Evolutionary conservation across 495 filamentous ascomycete genomes (phyloP), one percentile per base, ranked within the genome.

Genomic region (Lasiosphaeria ovina): DNA sequence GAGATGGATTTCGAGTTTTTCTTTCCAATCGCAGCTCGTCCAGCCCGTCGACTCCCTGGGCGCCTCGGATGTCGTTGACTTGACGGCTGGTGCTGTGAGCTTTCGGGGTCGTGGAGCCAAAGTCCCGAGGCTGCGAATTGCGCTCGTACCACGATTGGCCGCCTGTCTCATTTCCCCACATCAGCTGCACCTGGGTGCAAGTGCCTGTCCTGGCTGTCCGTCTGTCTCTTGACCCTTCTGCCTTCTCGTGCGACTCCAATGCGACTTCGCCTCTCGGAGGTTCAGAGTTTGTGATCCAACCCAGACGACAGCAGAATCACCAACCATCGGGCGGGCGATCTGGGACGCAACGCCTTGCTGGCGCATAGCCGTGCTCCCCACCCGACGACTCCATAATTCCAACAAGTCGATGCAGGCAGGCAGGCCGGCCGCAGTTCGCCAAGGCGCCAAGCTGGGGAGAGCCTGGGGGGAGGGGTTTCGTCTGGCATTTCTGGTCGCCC

Each of bases 81-180:
- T 24, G 24, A 24, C 24, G 24, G 47, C 47, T 50, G 47, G 47
- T 8, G 6, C 49, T 51, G 49, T 34, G 32, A 51, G 44, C 44
- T n/a, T 47, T 47, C 49, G 49, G 49, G 12, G 16, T 11, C 4
- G 14, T 42, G 38, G 38, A 11, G 44, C 44, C 44, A 47, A 24
- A 31, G 24, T 51, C 48, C 48, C 24, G 44, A 47, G 44, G 16
- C 31, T 47, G 44, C 11, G 44, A 4, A 5, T n/a, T 14, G 51
- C 31, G 38, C 5, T 12, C 12, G 33, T 34, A 16, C 33, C 14
- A 3, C 12, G 34, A 53, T 53, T 53, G 51, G 51, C 34, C 34
- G 33, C 51, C 51, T 53, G 51, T 12, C 31, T 36, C n/a, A 53
- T 53, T 53, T 16, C 33, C 34, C 34, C 33, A 12, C 51, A 16